Conservation (phyloP, 2,329 filamentous ascomycete species). For the Pezizomycotina sp. region DNA sequence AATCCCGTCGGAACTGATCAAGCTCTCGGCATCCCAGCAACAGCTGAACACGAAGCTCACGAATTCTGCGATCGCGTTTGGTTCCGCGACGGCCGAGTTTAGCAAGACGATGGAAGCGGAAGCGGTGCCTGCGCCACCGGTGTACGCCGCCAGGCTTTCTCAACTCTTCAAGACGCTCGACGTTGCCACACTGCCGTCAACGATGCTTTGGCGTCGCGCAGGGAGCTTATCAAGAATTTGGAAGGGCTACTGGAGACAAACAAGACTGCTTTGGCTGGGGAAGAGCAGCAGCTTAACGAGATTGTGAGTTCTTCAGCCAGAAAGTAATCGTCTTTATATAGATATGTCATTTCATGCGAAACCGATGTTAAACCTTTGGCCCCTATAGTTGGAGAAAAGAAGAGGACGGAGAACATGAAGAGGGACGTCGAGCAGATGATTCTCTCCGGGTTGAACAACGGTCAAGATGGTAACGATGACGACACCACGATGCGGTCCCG, state of each 20-base stretch:
- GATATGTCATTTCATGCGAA: no score
- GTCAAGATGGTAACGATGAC: conserved; percentile 35
- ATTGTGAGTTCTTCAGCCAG: no score
- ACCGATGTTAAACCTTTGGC: no score
- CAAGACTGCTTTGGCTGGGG: conserved; percentile 48
- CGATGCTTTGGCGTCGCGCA: conserved; percentile 73
- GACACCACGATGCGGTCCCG: conserved; percentile 30
- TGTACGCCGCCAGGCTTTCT: conserved; percentile 78
- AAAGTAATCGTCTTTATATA: no score
- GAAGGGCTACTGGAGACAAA: conserved; percentile 68
- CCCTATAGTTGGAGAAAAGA: conserved; percentile 53
- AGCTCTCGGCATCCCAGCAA: conserved; percentile 58
- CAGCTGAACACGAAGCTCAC: conserved; percentile 56
- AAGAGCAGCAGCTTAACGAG: conserved; percentile 49
- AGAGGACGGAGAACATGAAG: conserved; percentile 66
- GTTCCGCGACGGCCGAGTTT: conserved; percentile 64
- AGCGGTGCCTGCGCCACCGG: conserved; percentile 60
- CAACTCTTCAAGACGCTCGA: conserved; percentile 79
- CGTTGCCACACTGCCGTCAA: conserved; percentile 77
- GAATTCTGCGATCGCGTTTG: conserved; percentile 48
- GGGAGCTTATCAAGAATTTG: conserved; percentile 58
- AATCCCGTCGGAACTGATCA: conserved; percentile 59
- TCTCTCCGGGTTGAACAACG: conserved; percentile 59
- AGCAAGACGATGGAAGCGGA: conserved; percentile 63
- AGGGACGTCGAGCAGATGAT: conserved; percentile 81